These are phyloP conservation scores for Sanghuangporus weigelae DNA, from an alignment of 1,284 basidiomycete species.

Conservation along the genomic window DNA sequence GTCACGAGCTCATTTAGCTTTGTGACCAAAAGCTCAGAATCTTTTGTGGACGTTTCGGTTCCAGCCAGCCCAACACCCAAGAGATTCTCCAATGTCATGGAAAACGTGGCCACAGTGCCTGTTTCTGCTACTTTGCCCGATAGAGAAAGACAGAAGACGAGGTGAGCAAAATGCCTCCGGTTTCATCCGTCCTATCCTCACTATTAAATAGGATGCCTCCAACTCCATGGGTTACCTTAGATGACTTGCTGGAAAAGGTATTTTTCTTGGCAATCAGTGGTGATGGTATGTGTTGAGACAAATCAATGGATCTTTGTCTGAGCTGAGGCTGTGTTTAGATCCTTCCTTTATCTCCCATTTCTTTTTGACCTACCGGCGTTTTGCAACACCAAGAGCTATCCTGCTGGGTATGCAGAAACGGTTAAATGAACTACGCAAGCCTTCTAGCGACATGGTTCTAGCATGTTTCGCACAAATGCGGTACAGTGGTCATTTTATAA, in stretches of 20 bases:
- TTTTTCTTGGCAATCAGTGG: slow-evolving; percentile 71
- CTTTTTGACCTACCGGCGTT: slow-evolving; percentile 73
- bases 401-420: slow-evolving; percentile 82
- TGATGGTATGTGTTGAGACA: slow-evolving; percentile 49
- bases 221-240: slow-evolving; percentile 66
- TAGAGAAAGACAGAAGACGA: slow-evolving; percentile 17
- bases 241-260: slow-evolving; percentile 72
- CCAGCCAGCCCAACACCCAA: not conserved
- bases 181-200: not conserved
- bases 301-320: slow-evolving; percentile 3
- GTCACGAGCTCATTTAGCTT: slow-evolving; percentile 4
- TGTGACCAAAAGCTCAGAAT: slow-evolving; percentile 7
- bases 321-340: slow-evolving; percentile 38
- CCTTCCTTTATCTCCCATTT: slow-evolving; percentile 72
- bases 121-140: not conserved
- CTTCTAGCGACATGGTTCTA: slow-evolving; percentile 74
- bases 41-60: not conserved
- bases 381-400: slow-evolving; percentile 66
- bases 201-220: slow-evolving; percentile 31
- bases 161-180: slow-evolving; percentile 19
- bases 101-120: not conserved
- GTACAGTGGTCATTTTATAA: slow-evolving; percentile 33
- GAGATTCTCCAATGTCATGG: not conserved
- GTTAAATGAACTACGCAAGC: slow-evolving; percentile 59
- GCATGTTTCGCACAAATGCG: slow-evolving; percentile 80